Percentiles rank a stretch among this genome's conserved stretches.
Evolutionary conservation across 1,284 basidiomycete genomes (phyloP).

Genomic region (Ceratobasidium sp.): DNA sequence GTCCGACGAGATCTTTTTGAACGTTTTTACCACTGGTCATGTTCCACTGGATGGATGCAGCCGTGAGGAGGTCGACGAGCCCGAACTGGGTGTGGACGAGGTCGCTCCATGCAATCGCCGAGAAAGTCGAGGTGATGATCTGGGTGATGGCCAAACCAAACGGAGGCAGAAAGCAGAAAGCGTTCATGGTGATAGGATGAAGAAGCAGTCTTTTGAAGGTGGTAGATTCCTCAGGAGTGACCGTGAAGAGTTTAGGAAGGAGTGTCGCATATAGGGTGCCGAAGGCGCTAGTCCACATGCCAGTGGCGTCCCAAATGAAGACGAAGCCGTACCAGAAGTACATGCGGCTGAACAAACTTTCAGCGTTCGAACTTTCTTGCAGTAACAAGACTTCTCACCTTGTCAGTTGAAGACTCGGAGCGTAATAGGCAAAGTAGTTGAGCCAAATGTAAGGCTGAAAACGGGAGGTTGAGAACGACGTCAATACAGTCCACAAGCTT

Average conservation of each 20-base stretch:
- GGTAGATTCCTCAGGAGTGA: conserved; percentile 11
- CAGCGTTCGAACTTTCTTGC: not conserved
- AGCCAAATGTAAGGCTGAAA: conserved; percentile 30
- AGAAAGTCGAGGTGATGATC: conserved; percentile 27
- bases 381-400: not conserved
- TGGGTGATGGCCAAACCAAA: conserved; percentile 24
- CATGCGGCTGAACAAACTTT: conserved; percentile 12
- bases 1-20: not conserved
- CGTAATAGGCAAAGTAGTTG: conserved; percentile 24
- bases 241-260: conserved; percentile 15
- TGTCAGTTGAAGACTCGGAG: not conserved
- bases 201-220: conserved; percentile 1
- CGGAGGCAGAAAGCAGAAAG: conserved; percentile 19
- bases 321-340: conserved; percentile 42
- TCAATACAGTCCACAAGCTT: not conserved
- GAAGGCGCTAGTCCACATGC: conserved; percentile 41
- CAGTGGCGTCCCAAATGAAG: conserved; percentile 33
- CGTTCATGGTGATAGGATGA: conserved; percentile 30
- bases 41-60: not conserved
- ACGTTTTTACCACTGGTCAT: not conserved
- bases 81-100: conserved; percentile 35
- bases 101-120: conserved; percentile 30
- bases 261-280: conserved; percentile 40
- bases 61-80: conserved; percentile 1
- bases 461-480: not conserved